phyloP scores from a whole-genome alignment of 352 stramenopile species.

The Phytophthora parvispora region DNA sequence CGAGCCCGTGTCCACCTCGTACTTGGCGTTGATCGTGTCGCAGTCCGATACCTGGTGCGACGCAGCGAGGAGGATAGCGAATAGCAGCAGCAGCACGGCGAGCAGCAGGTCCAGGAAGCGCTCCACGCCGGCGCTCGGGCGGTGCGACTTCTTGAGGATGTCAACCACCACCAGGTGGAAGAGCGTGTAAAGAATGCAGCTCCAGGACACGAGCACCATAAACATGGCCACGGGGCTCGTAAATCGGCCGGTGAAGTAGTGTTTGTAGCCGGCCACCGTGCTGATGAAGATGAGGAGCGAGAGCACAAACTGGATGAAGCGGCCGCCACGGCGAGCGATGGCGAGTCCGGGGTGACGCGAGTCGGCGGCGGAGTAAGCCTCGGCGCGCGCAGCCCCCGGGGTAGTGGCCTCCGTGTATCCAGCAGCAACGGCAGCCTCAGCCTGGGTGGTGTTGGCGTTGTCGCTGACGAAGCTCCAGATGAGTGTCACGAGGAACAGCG shows the following conservation, averaged over 20 bases:
- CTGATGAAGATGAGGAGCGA: slow-evolving; percentile 40
- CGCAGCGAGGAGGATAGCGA: slow-evolving; percentile 44
- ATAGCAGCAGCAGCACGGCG: slow-evolving; percentile 43
- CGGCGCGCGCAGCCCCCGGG: slow-evolving; percentile 12
- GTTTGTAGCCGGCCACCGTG: slow-evolving; percentile 37
- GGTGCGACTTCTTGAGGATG: slow-evolving; percentile 49
- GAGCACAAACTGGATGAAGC: slow-evolving; percentile 37
- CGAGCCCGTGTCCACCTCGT: slow-evolving; percentile 29
- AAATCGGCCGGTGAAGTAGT: slow-evolving; percentile 54
- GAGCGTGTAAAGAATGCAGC: slow-evolving; percentile 55
- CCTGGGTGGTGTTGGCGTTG: slow-evolving; percentile 2
- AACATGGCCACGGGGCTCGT: slow-evolving; percentile 49
- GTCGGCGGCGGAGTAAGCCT: slow-evolving; percentile 14
- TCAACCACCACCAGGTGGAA: slow-evolving; percentile 53
- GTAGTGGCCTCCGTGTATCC: slow-evolving; percentile 19
- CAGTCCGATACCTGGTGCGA: slow-evolving; percentile 49
- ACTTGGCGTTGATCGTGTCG: slow-evolving; percentile 41
- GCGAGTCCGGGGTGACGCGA: slow-evolving; percentile 24
- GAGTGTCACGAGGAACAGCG: slow-evolving; percentile 31
- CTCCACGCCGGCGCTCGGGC: slow-evolving; percentile 39
- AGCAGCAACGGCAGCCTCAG: slow-evolving; percentile 3
- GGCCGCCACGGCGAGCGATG: slow-evolving; percentile 21
- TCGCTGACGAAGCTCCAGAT: slow-evolving; percentile 30
- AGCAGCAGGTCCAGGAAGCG: slow-evolving; percentile 44
- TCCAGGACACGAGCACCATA: slow-evolving; percentile 53